A percentile compares a stretch with the other conserved stretches of the same genome.
These are phyloP conservation scores for Talaromyces sp. DNA, from an alignment of 2,329 filamentous ascomycete species.

Conservation along the genomic window DNA sequence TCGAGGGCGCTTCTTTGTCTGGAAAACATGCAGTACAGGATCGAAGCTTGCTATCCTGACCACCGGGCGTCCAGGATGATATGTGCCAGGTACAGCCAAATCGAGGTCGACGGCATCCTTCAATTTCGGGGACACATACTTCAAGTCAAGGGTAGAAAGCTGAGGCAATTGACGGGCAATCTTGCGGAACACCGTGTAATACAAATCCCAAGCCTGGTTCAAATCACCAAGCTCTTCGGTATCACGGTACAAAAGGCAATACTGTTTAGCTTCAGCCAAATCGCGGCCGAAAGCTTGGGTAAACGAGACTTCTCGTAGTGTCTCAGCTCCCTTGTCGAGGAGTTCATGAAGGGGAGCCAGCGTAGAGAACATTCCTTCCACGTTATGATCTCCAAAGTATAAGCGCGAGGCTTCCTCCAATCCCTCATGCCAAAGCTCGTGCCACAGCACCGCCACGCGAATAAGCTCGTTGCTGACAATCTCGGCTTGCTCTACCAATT, in stretches of 20 bases:
- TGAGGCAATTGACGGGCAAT: constrained; percentile 91
- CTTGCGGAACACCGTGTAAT: constrained; percentile 96
- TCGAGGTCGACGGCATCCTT: constrained; percentile 81
- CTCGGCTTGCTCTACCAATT: constrained; percentile 90
- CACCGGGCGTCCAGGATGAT: constrained; percentile 72
- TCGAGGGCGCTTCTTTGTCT: constrained; percentile 90
- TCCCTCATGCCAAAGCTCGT: constrained; percentile 98
- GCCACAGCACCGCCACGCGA: constrained; percentile 93
- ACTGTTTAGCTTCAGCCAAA: constrained; percentile 88
- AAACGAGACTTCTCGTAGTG: constrained; percentile 91
- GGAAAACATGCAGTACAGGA: constrained; percentile 82
- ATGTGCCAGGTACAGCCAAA: constrained; percentile 92
- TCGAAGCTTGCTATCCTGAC: constrained; percentile 88
- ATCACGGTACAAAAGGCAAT: constrained; percentile 85
- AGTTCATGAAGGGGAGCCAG: constrained; percentile 87
- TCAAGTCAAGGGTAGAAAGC: constrained; percentile 84
- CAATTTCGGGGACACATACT: constrained; percentile 93
- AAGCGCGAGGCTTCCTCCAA: constrained; percentile 92
- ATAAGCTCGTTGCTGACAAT: constrained; percentile 95
- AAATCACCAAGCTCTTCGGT: constrained; percentile 90
- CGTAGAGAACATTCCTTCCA: constrained; percentile 92
- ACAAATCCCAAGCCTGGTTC: constrained; percentile 98
- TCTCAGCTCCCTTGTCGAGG: constrained; percentile 86
- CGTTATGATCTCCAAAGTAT: constrained; percentile 96
- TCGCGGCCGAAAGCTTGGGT: constrained; percentile 96